Evolutionary conservation across 306 rosid genomes (phyloP), one percentile per base, ranked within the genome.

Genomic region (Quercus wislizeni): DNA sequence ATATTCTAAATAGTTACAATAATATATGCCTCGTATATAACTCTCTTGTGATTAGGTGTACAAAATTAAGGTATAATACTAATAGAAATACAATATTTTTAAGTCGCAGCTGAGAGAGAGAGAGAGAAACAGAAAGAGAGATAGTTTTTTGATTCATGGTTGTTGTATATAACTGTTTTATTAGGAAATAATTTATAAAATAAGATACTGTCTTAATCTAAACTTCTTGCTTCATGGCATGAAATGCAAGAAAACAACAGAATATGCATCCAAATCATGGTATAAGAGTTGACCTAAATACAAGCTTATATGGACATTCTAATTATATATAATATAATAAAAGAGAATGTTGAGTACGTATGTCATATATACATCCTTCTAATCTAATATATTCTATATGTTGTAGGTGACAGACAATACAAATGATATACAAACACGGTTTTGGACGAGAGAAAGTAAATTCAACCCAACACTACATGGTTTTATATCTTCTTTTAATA

Each of bases 261-360:
- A 81, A 14, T 41, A 76, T 80, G 41, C n/a, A 56, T 61, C 59
- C 58, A 71, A 69, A 74, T 68, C 49, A 63, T 51, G 71, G 11
- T 78, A 78, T 28, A 54, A 69, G 80, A 75, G 84, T 91, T 86
- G 85, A 87, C 88, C 82, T 18, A 57, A 18, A 71, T 67, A 71
- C 62, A 43, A 75, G 70, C 62, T 79, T 74, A 85, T 81, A 81
- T 57, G 52, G 25, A 78, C 38, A 19, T 84, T 71, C 41, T 6
- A 8, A 27, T 58, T 27, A 43, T 57, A 8, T 28, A 28, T 58
- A 19, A 43, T 57, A 8, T 28, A 28, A 71, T 25, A 73, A 56
- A 85, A 82, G 58, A 76, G 84, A 83, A 86, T 74, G 87, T 78
- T 74, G 78, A 76, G 30, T 77, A 49, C 54, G 54, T 49, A 70